Percentiles rank a stretch among this genome's conserved stretches.
Conservation (phyloP, 495 filamentous ascomycete species). For the Pseudotulostoma volvatum region DNA sequence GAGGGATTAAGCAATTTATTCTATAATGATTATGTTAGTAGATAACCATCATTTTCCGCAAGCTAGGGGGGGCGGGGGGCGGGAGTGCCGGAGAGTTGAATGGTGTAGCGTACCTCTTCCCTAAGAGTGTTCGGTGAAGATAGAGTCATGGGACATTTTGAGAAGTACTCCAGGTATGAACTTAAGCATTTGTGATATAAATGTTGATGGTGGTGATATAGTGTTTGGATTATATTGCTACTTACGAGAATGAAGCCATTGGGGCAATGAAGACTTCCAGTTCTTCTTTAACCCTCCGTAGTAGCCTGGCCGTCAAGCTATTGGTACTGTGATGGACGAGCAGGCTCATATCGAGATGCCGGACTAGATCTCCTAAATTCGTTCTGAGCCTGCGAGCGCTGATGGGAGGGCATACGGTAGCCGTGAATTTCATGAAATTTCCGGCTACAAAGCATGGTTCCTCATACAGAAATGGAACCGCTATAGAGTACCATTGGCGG, state of each 20-base stretch:
- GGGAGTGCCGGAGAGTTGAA: too few species aligned
- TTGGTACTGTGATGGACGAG: constrained; percentile 51
- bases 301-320: constrained; percentile 45
- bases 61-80: too few species aligned
- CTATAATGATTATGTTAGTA: constrained; percentile 7
- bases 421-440: constrained; percentile 39
- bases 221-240: not conserved
- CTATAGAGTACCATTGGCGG: constrained; percentile 46
- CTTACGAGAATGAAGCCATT: constrained; percentile 43
- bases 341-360: constrained; percentile 36
- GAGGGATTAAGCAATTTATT: constrained; percentile 44
- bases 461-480: constrained; percentile 39
- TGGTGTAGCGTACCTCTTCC: too few species aligned
- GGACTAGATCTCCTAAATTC: constrained; percentile 39
- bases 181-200: not conserved
- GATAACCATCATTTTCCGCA: too few species aligned
- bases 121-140: not conserved
- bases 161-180: not conserved
- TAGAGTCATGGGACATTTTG: not conserved
- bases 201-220: not conserved
- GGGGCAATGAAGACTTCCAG: constrained; percentile 50
- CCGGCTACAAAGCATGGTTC: constrained; percentile 31
- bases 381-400: constrained; percentile 37
- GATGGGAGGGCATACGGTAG: constrained; percentile 45
- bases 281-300: constrained; percentile 39